These are phyloP conservation scores for Aspergillus melleus DNA, from an alignment of 2,329 filamentous ascomycete genomes.

Conservation along the genomic window DNA sequence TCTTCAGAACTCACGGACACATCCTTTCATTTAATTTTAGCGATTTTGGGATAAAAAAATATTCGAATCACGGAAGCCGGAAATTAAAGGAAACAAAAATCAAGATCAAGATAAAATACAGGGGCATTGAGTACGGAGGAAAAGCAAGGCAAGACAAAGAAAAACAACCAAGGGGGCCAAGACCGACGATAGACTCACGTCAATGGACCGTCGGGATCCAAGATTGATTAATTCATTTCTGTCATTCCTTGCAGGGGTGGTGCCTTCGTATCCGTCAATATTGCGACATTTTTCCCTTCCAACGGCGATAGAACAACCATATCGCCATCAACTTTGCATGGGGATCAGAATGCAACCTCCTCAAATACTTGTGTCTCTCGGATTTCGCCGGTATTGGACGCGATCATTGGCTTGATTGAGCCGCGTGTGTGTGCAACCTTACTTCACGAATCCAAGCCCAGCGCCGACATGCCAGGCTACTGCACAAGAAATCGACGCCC, in stretches of 20 bases:
- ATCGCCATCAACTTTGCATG: background rate
- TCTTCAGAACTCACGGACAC: background rate
- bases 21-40: background rate
- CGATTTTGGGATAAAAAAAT: background rate
- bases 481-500: background rate
- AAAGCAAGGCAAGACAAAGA: background rate
- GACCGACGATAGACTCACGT: background rate
- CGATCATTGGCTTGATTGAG: constrained; percentile 2
- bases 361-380: constrained; percentile 4
- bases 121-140: no score
- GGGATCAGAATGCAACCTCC: background rate
- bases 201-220: background rate
- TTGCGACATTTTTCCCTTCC: background rate
- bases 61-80: background rate
- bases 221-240: background rate
- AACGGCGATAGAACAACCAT: background rate
- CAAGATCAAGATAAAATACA: no score
- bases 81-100: background rate
- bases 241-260: background rate
- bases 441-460: constrained; percentile 7
- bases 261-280: background rate
- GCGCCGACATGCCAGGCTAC: constrained; percentile 2
- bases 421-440: constrained; percentile 11
- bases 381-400: constrained; percentile 12
- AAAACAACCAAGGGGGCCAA: background rate